Evolutionary conservation across 257 asterid genomes (phyloP).

Genomic region (Plantago major): DNA sequence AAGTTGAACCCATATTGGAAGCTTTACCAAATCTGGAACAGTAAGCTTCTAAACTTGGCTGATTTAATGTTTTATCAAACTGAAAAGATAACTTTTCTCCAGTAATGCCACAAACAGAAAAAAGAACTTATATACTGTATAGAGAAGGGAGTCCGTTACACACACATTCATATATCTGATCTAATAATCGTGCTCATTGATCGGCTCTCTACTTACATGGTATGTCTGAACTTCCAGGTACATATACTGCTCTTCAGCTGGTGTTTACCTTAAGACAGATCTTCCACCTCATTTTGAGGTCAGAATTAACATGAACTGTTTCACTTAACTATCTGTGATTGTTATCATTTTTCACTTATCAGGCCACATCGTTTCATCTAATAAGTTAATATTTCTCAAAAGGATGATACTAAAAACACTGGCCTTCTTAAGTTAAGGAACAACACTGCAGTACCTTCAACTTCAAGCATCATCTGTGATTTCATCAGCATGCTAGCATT

Average conservation of each 20-base stretch:
- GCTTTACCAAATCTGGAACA: slow-evolving; percentile 91
- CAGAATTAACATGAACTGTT: slow-evolving; percentile 6
- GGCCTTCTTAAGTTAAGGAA: neutral
- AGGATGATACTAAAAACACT: neutral
- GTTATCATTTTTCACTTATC: neutral
- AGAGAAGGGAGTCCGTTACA: too few relatives aligned
- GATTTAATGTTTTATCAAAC: neutral
- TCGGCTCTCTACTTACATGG: neutral
- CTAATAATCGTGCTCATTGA: too few relatives aligned
- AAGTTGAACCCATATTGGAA: slow-evolving; percentile 84
- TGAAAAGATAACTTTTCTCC: neutral
- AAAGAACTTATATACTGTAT: neutral
- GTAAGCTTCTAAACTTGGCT: slow-evolving; percentile 35
- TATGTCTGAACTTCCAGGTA: slow-evolving; percentile 43
- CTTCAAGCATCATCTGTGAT: too few relatives aligned
- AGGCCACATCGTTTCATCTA: neutral
- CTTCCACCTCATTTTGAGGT: slow-evolving; percentile 75
- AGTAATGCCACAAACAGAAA: neutral
- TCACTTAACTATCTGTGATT: slow-evolving; percentile 1
- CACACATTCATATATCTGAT: too few relatives aligned
- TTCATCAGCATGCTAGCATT: too few relatives aligned
- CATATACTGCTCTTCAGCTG: slow-evolving; percentile 92
- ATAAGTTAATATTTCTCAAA: slow-evolving; percentile 6
- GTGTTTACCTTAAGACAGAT: slow-evolving; percentile 81
- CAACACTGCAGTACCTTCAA: neutral